These are phyloP conservation scores for Asterionellopsis glacialis DNA, from an alignment of 108 stramenopile species.

Conservation along the genomic window DNA sequence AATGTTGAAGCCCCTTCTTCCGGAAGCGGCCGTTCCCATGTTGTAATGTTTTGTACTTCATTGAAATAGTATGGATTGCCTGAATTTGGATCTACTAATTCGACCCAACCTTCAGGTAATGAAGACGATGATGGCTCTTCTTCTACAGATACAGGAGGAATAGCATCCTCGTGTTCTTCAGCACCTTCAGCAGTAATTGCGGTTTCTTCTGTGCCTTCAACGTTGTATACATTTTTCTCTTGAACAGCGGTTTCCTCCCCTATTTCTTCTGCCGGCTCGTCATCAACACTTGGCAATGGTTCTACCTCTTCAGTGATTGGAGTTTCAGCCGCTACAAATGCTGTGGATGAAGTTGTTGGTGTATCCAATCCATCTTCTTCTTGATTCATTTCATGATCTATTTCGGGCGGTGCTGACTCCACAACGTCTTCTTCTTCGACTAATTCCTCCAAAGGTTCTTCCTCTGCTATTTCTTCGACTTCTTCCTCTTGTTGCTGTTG, in stretches of 20 bases:
- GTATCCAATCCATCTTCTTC: neutral
- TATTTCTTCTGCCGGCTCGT: neutral
- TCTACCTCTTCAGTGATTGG: neutral
- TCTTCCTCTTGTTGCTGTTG: neutral
- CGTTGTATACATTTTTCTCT: no score
- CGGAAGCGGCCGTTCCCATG: conserved; percentile 21
- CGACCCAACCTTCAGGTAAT: conserved; percentile 54
- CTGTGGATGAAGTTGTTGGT: neutral
- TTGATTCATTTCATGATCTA: neutral
- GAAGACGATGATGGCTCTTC: no score
- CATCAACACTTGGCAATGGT: conserved; percentile 4
- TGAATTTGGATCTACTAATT: conserved; percentile 35
- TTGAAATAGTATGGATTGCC: conserved; percentile 26
- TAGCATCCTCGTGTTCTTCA: no score
- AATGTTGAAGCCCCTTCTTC: neutral
- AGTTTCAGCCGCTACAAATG: neutral
- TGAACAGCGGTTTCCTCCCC: neutral
- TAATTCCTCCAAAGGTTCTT: neutral
- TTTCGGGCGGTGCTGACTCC: conserved; percentile 2
- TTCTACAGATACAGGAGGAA: no score
- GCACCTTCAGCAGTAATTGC: neutral
- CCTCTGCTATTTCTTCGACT: neutral
- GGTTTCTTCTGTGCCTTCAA: neutral
- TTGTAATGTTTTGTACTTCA: conserved; percentile 4
- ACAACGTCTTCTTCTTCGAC: conserved; percentile 4